phyloP scores from a whole-genome alignment of 2,329 filamentous ascomycete genomes.

The Penicillium sp. region DNA sequence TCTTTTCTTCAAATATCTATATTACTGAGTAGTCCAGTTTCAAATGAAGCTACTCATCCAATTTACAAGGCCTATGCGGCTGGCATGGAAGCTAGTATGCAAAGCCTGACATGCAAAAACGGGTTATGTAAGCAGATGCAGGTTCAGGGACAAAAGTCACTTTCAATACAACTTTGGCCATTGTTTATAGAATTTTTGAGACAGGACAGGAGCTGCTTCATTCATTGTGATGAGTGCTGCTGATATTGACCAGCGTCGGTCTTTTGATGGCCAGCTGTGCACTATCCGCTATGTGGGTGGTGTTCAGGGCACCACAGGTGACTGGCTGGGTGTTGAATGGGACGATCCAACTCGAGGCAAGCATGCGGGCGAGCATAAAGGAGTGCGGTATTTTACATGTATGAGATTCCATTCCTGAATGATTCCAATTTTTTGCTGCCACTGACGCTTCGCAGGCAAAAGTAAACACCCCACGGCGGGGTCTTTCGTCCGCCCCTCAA shows the following conservation, averaged over 20 bases:
- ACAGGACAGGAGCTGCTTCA: not conserved
- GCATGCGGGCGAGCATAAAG: conserved; percentile 82
- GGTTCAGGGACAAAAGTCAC: conserved; percentile 1
- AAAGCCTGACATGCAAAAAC: not conserved
- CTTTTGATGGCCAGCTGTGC: conserved; percentile 73
- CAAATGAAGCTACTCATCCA: not conserved
- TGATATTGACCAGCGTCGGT: conserved; percentile 70
- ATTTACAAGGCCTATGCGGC: not conserved
- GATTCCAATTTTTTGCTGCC: not conserved
- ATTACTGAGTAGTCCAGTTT: not conserved
- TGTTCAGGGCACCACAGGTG: conserved; percentile 72
- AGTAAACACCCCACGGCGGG: conserved; percentile 68
- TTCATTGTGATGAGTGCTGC: not conserved
- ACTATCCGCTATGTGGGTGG: conserved; percentile 81
- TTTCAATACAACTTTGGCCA: not conserved
- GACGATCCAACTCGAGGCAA: conserved; percentile 84
- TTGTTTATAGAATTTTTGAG: not conserved
- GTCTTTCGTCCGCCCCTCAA: conserved; percentile 81
- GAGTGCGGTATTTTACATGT: conserved; percentile 81
- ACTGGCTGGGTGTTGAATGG: conserved; percentile 97
- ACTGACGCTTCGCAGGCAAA: conserved; percentile 50
- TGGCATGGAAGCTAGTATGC: not conserved
- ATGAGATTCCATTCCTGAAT: conserved; percentile 19
- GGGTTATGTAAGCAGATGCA: conserved; percentile 27
- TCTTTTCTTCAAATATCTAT: not conserved